Conservation (phyloP, 345 rosid genomes). For the Dovyalis caffra region DNA sequence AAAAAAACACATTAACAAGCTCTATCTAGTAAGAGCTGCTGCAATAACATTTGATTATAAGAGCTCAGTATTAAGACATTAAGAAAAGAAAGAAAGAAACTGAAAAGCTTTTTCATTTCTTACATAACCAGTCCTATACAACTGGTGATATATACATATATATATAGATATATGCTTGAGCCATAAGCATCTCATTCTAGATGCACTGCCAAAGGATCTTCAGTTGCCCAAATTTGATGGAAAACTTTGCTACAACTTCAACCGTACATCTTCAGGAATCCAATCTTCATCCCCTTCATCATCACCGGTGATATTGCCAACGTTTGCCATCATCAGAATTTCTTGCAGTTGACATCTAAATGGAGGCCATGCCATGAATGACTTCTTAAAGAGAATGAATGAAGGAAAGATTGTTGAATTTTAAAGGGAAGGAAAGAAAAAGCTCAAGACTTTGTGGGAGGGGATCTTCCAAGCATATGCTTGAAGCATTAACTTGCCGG, state of each 20-base stretch:
- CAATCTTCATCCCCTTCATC: slow-evolving; percentile 16
- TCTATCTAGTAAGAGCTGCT: not conserved
- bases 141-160: not conserved
- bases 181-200: slow-evolving; percentile 4
- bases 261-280: not conserved
- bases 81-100: not conserved
- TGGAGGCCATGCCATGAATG: slow-evolving; percentile 1
- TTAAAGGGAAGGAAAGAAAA: slow-evolving; percentile 12
- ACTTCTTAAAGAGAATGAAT: slow-evolving; percentile 7
- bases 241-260: not conserved
- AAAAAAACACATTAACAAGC: not conserved
- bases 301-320: slow-evolving; percentile 10
- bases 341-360: not conserved
- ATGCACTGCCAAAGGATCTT: slow-evolving; percentile 42
- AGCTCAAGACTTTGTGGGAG: slow-evolving; percentile 8
- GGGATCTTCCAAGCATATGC: slow-evolving; percentile 50
- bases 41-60: not conserved
- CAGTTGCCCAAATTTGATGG: slow-evolving; percentile 40
- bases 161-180: not conserved
- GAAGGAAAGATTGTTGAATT: slow-evolving; percentile 2
- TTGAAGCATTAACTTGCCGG: slow-evolving; percentile 35
- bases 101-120: not conserved
- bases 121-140: not conserved
- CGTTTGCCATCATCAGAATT: slow-evolving; percentile 8
- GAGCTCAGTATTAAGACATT: not conserved